Evolutionary conservation across 225 moss, liverwort and hornwort genomes (phyloP).

Genomic region (Thuidium tamariscinum): DNA sequence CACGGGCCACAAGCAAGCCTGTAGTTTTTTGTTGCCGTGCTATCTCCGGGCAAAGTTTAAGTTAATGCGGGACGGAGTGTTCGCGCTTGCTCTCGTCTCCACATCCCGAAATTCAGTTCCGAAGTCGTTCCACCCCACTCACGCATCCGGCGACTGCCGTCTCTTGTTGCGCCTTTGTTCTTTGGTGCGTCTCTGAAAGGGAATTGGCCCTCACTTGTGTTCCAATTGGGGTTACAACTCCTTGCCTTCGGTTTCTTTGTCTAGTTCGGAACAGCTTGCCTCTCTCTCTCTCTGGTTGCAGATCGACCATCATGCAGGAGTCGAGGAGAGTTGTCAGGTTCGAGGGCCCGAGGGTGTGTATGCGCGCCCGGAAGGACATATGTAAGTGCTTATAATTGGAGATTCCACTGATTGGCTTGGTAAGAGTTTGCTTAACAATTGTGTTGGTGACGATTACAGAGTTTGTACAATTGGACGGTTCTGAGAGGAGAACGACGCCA

Average conservation of each 20-base stretch:
- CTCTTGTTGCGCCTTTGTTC: neutral
- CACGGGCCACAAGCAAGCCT: no score
- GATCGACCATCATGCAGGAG: constrained; percentile 3
- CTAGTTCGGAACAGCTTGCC: neutral
- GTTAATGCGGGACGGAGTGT: neutral
- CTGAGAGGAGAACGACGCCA: neutral
- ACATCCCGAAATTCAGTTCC: neutral
- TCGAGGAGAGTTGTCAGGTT: neutral
- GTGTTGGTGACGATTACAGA: constrained; percentile 10
- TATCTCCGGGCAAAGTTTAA: no score
- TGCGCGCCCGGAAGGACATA: neutral
- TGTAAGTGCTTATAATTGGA: neutral
- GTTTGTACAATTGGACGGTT: neutral
- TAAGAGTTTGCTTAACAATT: neutral
- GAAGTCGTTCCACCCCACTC: neutral
- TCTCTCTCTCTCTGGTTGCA: neutral
- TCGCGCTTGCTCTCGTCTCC: neutral
- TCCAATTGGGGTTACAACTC: neutral
- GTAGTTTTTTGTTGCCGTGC: neutral
- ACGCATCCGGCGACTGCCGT: neutral
- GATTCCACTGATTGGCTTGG: neutral
- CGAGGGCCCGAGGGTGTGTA: neutral
- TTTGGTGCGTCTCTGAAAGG: constrained; percentile 4
- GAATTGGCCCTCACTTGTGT: neutral
- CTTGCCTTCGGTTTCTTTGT: neutral